These are phyloP conservation scores for Neurospora terricola DNA, from an alignment of 495 filamentous ascomycete species.

Conservation along the genomic window DNA sequence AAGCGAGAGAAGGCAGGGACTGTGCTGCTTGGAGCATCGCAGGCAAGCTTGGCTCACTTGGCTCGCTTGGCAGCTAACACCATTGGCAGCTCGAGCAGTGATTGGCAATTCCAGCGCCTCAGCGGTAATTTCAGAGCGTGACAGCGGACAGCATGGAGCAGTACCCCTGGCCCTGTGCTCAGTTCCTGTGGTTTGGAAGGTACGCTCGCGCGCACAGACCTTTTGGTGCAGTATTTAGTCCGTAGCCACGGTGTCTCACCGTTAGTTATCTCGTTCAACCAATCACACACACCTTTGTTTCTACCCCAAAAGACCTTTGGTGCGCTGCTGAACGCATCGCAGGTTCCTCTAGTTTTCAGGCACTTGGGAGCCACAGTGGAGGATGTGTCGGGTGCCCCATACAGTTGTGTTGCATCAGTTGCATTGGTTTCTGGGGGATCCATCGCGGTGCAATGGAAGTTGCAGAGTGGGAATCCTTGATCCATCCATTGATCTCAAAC, in stretches of 20 bases:
- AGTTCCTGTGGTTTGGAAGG: no score
- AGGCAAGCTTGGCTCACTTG: neutral
- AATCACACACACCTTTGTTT: no score
- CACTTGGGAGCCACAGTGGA: neutral
- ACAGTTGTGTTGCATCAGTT: neutral
- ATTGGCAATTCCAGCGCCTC: neutral
- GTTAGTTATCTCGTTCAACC: no score
- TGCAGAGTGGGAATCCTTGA: neutral
- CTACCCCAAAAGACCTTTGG: no score
- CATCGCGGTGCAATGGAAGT: neutral
- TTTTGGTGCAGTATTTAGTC: no score
- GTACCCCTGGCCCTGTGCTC: neutral
- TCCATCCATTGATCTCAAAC: neutral
- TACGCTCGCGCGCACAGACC: no score
- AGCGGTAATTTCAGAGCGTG: neutral
- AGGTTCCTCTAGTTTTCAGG: no score
- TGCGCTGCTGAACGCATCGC: no score
- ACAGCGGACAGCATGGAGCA: neutral
- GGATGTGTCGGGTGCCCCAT: neutral
- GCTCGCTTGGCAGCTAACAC: neutral
- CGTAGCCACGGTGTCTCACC: no score
- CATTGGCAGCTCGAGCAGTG: neutral
- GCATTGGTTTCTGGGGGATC: neutral
- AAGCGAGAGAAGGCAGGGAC: neutral
- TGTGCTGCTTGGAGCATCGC: neutral